Percentiles rank a stretch among this genome's conserved stretches.
phyloP scores from a whole-genome alignment of 768 basidiomycete genomes.

The Suillus sp. region DNA sequence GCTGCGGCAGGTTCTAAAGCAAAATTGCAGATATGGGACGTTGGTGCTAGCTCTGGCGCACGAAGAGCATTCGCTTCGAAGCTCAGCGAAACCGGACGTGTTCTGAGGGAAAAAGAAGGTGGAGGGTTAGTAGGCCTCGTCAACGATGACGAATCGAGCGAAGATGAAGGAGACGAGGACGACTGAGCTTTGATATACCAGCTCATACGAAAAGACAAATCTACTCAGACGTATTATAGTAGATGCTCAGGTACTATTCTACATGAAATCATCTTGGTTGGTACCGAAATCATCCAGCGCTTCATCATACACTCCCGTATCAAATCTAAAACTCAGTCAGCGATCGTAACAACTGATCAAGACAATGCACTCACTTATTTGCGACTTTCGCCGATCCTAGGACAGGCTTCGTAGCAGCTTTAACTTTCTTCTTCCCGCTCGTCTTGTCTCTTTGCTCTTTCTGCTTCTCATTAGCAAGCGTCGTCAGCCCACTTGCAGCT shows the following conservation, averaged over 20 bases:
- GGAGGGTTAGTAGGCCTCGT: slow-evolving; percentile 72
- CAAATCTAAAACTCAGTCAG: slow-evolving; percentile 52
- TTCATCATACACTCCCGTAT: slow-evolving; percentile 84
- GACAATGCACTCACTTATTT: slow-evolving; percentile 51
- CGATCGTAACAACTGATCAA: background rate
- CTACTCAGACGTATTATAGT: slow-evolving; percentile 17
- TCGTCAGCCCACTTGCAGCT: slow-evolving; percentile 79
- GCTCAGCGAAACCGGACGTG: slow-evolving; percentile 69
- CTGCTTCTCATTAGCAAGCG: slow-evolving; percentile 94
- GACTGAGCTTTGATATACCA: slow-evolving; percentile 18
- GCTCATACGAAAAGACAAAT: slow-evolving; percentile 6
- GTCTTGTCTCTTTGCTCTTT: slow-evolving; percentile 84
- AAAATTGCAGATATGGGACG: slow-evolving; percentile 94
- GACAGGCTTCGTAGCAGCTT: slow-evolving; percentile 67
- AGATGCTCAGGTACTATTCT: slow-evolving; percentile 36
- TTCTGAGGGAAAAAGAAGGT: slow-evolving; percentile 62
- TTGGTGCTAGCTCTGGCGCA: slow-evolving; percentile 79
- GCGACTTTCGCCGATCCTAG: slow-evolving; percentile 72
- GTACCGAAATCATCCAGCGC: slow-evolving; percentile 85
- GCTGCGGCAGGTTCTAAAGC: slow-evolving; percentile 95
- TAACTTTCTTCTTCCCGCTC: slow-evolving; percentile 88
- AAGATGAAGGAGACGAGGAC: slow-evolving; percentile 45
- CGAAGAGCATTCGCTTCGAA: slow-evolving; percentile 83
- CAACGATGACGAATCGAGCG: slow-evolving; percentile 71
- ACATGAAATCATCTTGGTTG: slow-evolving; percentile 88